phyloP scores from a whole-genome alignment of 2,329 filamentous ascomycete species.

The Incumbomyces delicatus region DNA sequence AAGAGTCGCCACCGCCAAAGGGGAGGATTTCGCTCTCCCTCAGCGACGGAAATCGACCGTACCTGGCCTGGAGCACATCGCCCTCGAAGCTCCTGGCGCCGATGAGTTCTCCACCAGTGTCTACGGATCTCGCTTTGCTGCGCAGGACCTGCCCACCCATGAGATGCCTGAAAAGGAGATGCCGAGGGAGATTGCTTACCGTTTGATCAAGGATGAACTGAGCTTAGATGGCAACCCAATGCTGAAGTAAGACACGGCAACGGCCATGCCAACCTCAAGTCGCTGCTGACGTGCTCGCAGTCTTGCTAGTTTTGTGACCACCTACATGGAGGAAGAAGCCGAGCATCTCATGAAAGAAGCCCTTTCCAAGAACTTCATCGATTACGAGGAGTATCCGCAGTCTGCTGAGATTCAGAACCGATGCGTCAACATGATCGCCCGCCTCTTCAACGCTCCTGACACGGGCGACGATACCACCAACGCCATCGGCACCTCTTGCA shows the following conservation, averaged over 20 bases:
- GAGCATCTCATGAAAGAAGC: slow-evolving; percentile 92
- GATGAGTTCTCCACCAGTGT: slow-evolving; percentile 61
- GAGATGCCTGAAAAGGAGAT: slow-evolving; percentile 87
- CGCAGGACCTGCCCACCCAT: slow-evolving; percentile 65
- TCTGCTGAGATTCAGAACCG: slow-evolving; percentile 82
- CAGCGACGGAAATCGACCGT: slow-evolving; percentile 15
- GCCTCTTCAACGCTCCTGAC: slow-evolving; percentile 71
- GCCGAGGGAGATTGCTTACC: slow-evolving; percentile 87
- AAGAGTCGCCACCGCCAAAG: neutral
- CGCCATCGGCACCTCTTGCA: slow-evolving; percentile 75
- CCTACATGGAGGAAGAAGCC: slow-evolving; percentile 95
- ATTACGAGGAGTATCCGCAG: slow-evolving; percentile 76
- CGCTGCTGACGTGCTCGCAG: slow-evolving; percentile 34
- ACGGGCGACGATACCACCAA: slow-evolving; percentile 39
- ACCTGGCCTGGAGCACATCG: slow-evolving; percentile 26
- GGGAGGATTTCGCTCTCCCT: slow-evolving; percentile 6
- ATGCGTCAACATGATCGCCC: slow-evolving; percentile 82
- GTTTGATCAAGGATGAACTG: slow-evolving; percentile 92
- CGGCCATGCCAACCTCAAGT: neutral
- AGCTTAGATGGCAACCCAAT: slow-evolving; percentile 86
- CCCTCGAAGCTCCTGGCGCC: slow-evolving; percentile 33
- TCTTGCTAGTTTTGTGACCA: slow-evolving; percentile 86
- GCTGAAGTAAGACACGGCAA: slow-evolving; percentile 42
- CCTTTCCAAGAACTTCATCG: slow-evolving; percentile 92
- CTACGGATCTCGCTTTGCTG: slow-evolving; percentile 78